phyloP scores from a whole-genome alignment of 1,284 basidiomycete species.

The Sphagnurus paluster region DNA sequence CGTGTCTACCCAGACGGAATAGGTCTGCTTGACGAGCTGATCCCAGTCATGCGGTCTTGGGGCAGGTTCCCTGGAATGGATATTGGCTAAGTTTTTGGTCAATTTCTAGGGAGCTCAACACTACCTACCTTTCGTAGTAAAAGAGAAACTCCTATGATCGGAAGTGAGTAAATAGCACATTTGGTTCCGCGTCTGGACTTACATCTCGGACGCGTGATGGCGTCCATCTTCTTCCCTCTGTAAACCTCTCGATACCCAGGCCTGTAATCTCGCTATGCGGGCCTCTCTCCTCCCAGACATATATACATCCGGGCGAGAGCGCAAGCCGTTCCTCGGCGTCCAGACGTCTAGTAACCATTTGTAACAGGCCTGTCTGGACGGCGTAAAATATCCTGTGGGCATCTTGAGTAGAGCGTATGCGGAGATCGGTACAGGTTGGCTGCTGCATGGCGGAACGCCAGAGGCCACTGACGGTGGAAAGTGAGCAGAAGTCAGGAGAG shows the following conservation, averaged over 20 bases:
- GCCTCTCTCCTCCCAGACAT: constrained; percentile 83
- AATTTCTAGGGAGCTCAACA: too few species aligned
- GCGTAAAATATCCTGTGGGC: constrained; percentile 81
- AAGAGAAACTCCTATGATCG: constrained; percentile 70
- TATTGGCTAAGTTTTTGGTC: constrained; percentile 14
- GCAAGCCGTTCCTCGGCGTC: constrained; percentile 73
- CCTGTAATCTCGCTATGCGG: constrained; percentile 76
- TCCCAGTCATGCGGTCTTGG: constrained; percentile 59
- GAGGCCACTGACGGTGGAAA: not conserved
- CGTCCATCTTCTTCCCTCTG: constrained; percentile 77
- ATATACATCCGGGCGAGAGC: constrained; percentile 69
- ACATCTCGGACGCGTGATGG: constrained; percentile 78
- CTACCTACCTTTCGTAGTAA: constrained; percentile 79
- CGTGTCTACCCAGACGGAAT: constrained; percentile 70
- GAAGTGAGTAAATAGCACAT: constrained; percentile 11
- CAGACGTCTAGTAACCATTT: constrained; percentile 75
- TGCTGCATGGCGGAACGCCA: constrained; percentile 49
- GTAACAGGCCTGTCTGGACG: constrained; percentile 60
- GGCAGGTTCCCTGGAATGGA: constrained; percentile 23
- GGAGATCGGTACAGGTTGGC: constrained; percentile 69
- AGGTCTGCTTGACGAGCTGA: constrained; percentile 75
- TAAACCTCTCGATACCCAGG: constrained; percentile 76
- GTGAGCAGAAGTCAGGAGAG: constrained; percentile 20
- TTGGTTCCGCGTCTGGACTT: constrained; percentile 29
- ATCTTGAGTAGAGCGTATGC: constrained; percentile 74